Percentiles rank a stretch among this genome's conserved stretches.
These are phyloP conservation scores for Pulveroboletus sp. DNA, from an alignment of 768 basidiomycete species.

Conservation along the genomic window DNA sequence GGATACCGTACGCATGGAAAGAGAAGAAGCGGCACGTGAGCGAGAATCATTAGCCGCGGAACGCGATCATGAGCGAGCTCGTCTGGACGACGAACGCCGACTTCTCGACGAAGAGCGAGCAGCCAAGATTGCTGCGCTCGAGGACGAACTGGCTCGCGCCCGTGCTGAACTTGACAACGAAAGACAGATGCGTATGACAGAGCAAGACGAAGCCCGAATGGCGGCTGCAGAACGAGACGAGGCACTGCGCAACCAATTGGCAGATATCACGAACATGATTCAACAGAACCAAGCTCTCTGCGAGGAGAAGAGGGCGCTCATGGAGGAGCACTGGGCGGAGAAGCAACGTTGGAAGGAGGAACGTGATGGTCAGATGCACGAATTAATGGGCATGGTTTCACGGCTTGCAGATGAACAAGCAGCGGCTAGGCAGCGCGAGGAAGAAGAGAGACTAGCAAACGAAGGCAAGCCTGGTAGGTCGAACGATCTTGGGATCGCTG, in stretches of 20 bases:
- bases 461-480: conserved; percentile 57
- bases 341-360: conserved; percentile 57
- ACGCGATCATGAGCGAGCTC: conserved; percentile 48
- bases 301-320: conserved; percentile 55
- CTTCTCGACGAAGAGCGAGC: conserved; percentile 49
- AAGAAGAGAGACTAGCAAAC: conserved; percentile 51
- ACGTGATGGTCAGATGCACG: conserved; percentile 56
- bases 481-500: neutral
- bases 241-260: conserved; percentile 55
- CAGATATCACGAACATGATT: conserved; percentile 70
- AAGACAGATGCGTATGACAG: conserved; percentile 51
- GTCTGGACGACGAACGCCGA: conserved; percentile 48
- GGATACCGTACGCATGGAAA: conserved; percentile 55
- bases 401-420: conserved; percentile 57
- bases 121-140: conserved; percentile 54
- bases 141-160: conserved; percentile 58
- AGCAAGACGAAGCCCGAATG: conserved; percentile 63
- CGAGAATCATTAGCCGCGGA: conserved; percentile 54
- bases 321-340: conserved; percentile 62
- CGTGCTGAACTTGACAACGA: conserved; percentile 65
- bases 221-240: conserved; percentile 63
- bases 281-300: conserved; percentile 63
- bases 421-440: conserved; percentile 46
- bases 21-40: conserved; percentile 56
- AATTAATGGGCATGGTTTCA: conserved; percentile 60